Evolutionary conservation across 1,284 basidiomycete genomes (phyloP), one percentile per base, ranked within the genome.

Genomic region (Microbotryum silenes-acaulis): DNA sequence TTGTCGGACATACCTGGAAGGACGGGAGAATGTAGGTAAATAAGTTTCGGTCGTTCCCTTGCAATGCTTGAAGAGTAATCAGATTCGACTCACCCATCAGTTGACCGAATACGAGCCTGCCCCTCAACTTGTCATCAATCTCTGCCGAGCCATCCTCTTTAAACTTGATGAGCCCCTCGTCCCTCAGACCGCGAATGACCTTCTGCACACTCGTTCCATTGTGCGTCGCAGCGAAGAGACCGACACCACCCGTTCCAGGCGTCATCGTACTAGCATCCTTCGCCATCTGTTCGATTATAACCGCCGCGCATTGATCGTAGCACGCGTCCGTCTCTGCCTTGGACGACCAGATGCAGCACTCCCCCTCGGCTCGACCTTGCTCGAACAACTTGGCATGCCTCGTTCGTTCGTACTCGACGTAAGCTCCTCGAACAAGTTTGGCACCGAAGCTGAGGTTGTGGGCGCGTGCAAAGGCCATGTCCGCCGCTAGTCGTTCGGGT

Each of bases 351-450:
- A 89, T 87, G 1, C 86, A 85, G 1, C 85, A 83, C 16, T 77
- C 69, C 47, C 68, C 65, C 16, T 72, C 69, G 18, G 33, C 27
- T 16, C 47, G 16, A 56, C 48, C 77, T 77, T 23, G 73, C 64
- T 25, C 77, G 76, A 37, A 63, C 70, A 27, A 47, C 9, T 25
- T 46, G 7, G 56, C 31, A 37, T 62, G 60, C 45, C 59, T 63
- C 65, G 62, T 78, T 51, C 83, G 73, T 74, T 97, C 94, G 59
- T 86, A 81, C 2, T 84, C 81, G 71, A 93, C 88, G 75, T 97
- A 97, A 2, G 93, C 93, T 0, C 93, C 94, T 27, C 94, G 84
- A 42, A 97, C 93, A 60, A 97, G 86, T 77, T 97, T 97, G 65
- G 93, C 84, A 20, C 93, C 93, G 2, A 97, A 81, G 0, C 87